Percentiles rank a stretch among this genome's conserved stretches.
These are phyloP conservation scores for Pyrrhoderma lamaoense DNA, from an alignment of 1,284 basidiomycete genomes.

Conservation along the genomic window DNA sequence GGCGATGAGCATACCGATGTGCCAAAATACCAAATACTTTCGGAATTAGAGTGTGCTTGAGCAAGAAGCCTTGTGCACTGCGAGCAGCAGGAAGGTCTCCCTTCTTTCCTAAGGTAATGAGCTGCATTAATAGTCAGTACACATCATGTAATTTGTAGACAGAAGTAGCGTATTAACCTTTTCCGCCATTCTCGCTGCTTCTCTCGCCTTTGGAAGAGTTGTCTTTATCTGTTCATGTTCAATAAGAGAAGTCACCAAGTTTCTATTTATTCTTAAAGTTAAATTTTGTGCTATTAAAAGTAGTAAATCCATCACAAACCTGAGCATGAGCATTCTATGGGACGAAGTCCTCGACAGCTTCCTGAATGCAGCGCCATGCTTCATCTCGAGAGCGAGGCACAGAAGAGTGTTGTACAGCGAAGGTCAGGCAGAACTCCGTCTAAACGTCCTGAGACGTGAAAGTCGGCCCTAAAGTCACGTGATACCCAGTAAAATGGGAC, in stretches of 20 bases:
- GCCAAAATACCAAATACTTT: slow-evolving; percentile 83
- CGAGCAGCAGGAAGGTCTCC: slow-evolving; percentile 58
- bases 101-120: slow-evolving; percentile 86
- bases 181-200: slow-evolving; percentile 86
- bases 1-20: slow-evolving; percentile 73
- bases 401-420: not conserved
- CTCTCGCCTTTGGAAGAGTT: slow-evolving; percentile 92
- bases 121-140: slow-evolving; percentile 36
- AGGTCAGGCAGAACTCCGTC: not conserved
- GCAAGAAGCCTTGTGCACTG: slow-evolving; percentile 68
- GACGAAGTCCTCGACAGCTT: slow-evolving; percentile 84
- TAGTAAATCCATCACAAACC: slow-evolving; percentile 42
- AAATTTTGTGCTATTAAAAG: not conserved
- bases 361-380: slow-evolving; percentile 85
- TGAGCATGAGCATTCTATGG: slow-evolving; percentile 81
- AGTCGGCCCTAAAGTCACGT: too few relatives aligned
- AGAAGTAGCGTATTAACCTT: slow-evolving; percentile 48
- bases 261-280: slow-evolving; percentile 49
- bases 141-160: slow-evolving; percentile 7
- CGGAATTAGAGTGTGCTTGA: slow-evolving; percentile 61
- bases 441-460: not conserved
- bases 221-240: slow-evolving; percentile 97
- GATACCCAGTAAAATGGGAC: too few relatives aligned
- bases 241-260: slow-evolving; percentile 90
- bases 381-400: slow-evolving; percentile 46